phyloP scores from a whole-genome alignment of 495 filamentous ascomycete species.

The Poronia punctata region DNA sequence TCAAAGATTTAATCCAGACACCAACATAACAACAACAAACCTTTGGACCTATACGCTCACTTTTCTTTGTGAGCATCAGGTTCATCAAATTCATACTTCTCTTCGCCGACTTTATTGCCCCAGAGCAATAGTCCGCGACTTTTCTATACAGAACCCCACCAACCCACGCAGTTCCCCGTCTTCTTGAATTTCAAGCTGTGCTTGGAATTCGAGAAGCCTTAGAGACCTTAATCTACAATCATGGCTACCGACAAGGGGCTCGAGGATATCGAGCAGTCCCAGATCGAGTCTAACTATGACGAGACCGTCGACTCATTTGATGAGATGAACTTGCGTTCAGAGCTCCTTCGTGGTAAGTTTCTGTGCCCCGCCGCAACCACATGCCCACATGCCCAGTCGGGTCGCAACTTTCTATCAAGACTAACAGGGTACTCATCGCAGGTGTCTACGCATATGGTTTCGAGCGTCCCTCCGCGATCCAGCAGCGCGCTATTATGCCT shows the following conservation, averaged over 20 bases:
- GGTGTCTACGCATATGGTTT: constrained; percentile 99
- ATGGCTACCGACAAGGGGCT: constrained; percentile 96
- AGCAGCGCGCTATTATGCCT: constrained; percentile 98
- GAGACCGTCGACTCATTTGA: constrained; percentile 99
- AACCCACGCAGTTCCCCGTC: constrained; percentile 23
- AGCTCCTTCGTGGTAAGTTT: constrained; percentile 93
- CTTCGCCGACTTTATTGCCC: constrained; percentile 32
- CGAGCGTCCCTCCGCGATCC: constrained; percentile 97
- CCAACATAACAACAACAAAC: constrained; percentile 17
- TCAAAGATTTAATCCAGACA: constrained; percentile 24
- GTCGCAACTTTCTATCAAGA: neutral
- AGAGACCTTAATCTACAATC: constrained; percentile 59
- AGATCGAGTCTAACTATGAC: constrained; percentile 99
- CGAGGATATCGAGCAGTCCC: constrained; percentile 82
- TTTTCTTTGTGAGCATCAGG: constrained; percentile 29
- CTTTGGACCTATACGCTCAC: constrained; percentile 41
- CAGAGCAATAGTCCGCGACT: constrained; percentile 32
- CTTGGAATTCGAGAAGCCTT: constrained; percentile 63
- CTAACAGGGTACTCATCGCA: constrained; percentile 24
- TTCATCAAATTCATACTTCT: constrained; percentile 37
- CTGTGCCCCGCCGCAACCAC: neutral
- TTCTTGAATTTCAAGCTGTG: constrained; percentile 54
- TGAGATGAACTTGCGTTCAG: constrained; percentile 90
- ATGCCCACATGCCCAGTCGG: neutral
- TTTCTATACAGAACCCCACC: constrained; percentile 40